phyloP scores from a whole-genome alignment of 495 filamentous ascomycete genomes.

The Geopyxis carbonaria region DNA sequence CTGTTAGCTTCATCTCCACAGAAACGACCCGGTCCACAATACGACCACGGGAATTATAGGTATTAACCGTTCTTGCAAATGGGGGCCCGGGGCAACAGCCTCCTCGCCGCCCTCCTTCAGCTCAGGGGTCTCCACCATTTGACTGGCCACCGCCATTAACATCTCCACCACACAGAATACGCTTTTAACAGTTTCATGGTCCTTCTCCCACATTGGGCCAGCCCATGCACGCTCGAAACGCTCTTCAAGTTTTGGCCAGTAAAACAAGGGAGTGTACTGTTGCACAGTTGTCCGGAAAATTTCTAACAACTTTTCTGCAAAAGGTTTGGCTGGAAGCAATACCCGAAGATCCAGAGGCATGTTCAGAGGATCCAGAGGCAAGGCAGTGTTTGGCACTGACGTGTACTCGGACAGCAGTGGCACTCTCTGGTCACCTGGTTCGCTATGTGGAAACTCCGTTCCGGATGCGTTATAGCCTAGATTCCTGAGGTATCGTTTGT shows the following conservation, averaged over 20 bases:
- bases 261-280: constrained; percentile 20
- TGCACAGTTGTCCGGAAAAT: constrained; percentile 19
- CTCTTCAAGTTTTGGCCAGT: constrained; percentile 19
- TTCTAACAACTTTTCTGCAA: constrained; percentile 17
- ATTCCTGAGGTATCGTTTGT: constrained; percentile 2
- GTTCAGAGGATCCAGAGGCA: too few relatives aligned
- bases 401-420: constrained; percentile 1
- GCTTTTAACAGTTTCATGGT: constrained; percentile 17
- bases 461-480: neutral
- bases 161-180: constrained; percentile 23
- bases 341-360: constrained; percentile 23
- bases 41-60: neutral
- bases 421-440: neutral
- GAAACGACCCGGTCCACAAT: neutral
- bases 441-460: neutral
- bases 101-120: constrained; percentile 13
- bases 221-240: constrained; percentile 21
- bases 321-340: constrained; percentile 16
- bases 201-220: constrained; percentile 21
- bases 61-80: constrained; percentile 18
- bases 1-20: constrained; percentile 1
- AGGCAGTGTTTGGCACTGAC: constrained; percentile 7
- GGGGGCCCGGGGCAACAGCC: constrained; percentile 2
- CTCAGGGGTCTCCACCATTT: constrained; percentile 17
- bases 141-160: constrained; percentile 20